Conservation (phyloP, 331 rosid genomes). For the Pyracantha coccinea region DNA sequence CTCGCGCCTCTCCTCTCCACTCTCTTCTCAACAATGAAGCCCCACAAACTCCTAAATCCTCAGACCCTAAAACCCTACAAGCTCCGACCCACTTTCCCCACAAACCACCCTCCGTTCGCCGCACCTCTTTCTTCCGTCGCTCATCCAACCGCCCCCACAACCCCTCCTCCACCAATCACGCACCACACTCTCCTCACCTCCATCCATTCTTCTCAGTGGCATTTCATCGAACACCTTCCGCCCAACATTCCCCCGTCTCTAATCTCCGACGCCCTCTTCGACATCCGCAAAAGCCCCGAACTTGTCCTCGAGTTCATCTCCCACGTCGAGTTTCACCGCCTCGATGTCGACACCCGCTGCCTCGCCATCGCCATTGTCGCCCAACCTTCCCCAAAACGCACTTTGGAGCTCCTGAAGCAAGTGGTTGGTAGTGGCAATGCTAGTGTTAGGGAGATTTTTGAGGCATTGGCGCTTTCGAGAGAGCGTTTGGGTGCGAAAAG, state of each 20-base stretch:
- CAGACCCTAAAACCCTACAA: constrained; percentile 14
- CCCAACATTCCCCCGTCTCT: constrained; percentile 39
- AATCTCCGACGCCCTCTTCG: constrained; percentile 33
- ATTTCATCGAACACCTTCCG: constrained; percentile 58
- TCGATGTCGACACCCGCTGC: constrained; percentile 36
- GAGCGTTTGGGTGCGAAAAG: constrained; percentile 21
- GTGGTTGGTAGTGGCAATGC: constrained; percentile 21
- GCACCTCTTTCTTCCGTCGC: constrained; percentile 18
- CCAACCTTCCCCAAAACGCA: constrained; percentile 47
- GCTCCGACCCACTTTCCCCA: not conserved
- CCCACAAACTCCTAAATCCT: constrained; percentile 6
- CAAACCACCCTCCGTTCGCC: constrained; percentile 1
- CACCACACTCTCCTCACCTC: constrained; percentile 14
- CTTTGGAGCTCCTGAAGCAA: constrained; percentile 34
- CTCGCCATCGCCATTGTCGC: constrained; percentile 49
- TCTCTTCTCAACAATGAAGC: constrained; percentile 22
- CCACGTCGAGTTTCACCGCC: constrained; percentile 28
- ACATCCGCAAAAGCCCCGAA: constrained; percentile 41
- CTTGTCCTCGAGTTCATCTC: constrained; percentile 37
- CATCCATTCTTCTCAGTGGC: constrained; percentile 72
- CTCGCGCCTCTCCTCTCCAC: too few species aligned
- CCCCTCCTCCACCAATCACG: constrained; percentile 19
- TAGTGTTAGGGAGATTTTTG: constrained; percentile 24
- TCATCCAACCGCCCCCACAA: not conserved
- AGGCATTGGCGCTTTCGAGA: constrained; percentile 25